Conservation (phyloP, 768 basidiomycete species). For the Gautieria morchelliformis region DNA sequence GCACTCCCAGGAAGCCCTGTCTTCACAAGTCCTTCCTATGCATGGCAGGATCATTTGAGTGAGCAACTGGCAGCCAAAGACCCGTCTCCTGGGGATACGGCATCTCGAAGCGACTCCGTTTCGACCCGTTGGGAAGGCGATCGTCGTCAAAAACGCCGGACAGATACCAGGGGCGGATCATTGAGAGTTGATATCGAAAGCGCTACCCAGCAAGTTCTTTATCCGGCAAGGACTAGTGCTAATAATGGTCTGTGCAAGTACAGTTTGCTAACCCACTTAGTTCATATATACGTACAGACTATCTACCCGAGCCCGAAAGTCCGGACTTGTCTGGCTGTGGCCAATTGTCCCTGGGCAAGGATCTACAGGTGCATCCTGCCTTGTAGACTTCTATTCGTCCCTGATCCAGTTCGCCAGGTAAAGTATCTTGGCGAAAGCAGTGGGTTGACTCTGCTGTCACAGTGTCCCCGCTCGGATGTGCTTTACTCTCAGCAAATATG, state of each 20-base stretch:
- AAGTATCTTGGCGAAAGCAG: neutral
- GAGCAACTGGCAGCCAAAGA: neutral
- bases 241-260: neutral
- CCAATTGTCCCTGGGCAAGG: slow-evolving; percentile 80
- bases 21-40: slow-evolving; percentile 1
- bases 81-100: neutral
- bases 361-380: slow-evolving; percentile 65
- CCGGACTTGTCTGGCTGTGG: slow-evolving; percentile 62
- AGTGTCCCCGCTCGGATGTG: neutral
- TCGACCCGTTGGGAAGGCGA: neutral
- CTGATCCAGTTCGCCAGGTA: neutral
- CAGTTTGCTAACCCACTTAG: neutral
- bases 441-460: neutral
- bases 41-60: slow-evolving; percentile 2
- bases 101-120: neutral
- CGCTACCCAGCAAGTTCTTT: neutral
- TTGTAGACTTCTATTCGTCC: neutral
- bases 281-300: neutral
- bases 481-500: slow-evolving; percentile 1
- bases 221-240: neutral
- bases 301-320: slow-evolving; percentile 17
- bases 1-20: neutral
- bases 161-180: neutral
- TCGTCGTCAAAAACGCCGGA: neutral
- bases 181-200: neutral